These are phyloP conservation scores for Tephrocybe rancida DNA, from an alignment of 768 basidiomycete genomes.

Conservation along the genomic window DNA sequence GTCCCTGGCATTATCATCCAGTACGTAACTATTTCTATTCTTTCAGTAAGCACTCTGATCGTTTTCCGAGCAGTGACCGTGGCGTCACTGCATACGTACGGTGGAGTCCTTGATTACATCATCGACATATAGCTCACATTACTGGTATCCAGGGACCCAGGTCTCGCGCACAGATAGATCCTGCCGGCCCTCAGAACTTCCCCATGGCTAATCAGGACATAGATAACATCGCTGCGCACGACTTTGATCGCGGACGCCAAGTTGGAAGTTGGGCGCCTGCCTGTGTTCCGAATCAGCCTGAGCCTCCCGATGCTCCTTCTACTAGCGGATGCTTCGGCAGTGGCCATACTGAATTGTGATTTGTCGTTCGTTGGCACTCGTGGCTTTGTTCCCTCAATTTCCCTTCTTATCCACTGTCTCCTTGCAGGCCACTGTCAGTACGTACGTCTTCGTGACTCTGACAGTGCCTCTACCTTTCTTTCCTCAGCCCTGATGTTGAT, in stretches of 20 bases:
- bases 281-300: too few relatives aligned
- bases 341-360: too few relatives aligned
- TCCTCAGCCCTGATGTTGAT: too few relatives aligned
- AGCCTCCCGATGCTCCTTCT: too few relatives aligned
- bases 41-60: background rate
- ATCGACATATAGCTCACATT: background rate
- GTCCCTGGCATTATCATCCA: background rate
- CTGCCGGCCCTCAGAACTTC: background rate
- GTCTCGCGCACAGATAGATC: background rate
- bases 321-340: too few relatives aligned
- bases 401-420: too few relatives aligned
- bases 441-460: too few relatives aligned
- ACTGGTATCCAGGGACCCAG: background rate
- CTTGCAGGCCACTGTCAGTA: too few relatives aligned
- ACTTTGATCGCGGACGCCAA: background rate
- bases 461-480: too few relatives aligned
- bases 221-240: background rate
- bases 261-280: too few relatives aligned
- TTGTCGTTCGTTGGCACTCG: too few relatives aligned
- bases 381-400: too few relatives aligned
- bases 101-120: background rate
- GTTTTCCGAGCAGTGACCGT: background rate
- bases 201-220: background rate
- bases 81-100: background rate
- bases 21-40: background rate